Base-by-base conservation (phyloP, 331 rosid species). In the Arachis monticola region DNA sequence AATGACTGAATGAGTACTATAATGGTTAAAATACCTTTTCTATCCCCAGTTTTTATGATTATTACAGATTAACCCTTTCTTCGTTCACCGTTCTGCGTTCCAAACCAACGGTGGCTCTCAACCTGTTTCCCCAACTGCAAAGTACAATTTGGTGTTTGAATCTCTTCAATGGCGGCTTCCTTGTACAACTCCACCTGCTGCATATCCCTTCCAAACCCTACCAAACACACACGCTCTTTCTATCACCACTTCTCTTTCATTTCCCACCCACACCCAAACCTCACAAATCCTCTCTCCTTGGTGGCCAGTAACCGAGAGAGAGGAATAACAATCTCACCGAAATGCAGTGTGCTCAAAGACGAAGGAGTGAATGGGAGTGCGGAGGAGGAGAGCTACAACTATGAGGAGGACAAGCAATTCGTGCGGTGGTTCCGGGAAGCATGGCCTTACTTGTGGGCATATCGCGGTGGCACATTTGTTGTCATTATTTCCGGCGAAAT, bases 361-460 rank as follows among this genome's bases (percentile, higher is more conserved):
- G 70, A 76, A 45, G 79, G 73, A 48, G 76, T 73, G 58, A 38
- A 73, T 60, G 85, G 72, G 48, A 79, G 42, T 42, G 77, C 45
- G 38, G 88, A 72, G 32, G 87, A 83, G 67, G 88, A 87, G 56
- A 80, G 74, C 76, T 82, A 75, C 68, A 81, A 81, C 61, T 48
- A 90, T 0, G 71, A 67, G 62, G 95, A 90, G 79, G 99, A 92
- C 69, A 85, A 87, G 85, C 92, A 81, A 79, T 92, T 92, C 82
- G 96, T 94, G 79, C 83, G 83, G 64, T 94, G 95, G 85, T 88
- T 94, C 60, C 90, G 97, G 2, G 99, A 92, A 82, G 97, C 99
- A 1, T 90, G 97, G 97, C 97, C 99, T 27, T 94, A 94, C 72
- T 79, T 94, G 61, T 86, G 92, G 91, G 97, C 97, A 13, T 84